These are phyloP conservation scores for Diaporthe humulicola DNA, from an alignment of 2,329 filamentous ascomycete species.

Conservation along the genomic window DNA sequence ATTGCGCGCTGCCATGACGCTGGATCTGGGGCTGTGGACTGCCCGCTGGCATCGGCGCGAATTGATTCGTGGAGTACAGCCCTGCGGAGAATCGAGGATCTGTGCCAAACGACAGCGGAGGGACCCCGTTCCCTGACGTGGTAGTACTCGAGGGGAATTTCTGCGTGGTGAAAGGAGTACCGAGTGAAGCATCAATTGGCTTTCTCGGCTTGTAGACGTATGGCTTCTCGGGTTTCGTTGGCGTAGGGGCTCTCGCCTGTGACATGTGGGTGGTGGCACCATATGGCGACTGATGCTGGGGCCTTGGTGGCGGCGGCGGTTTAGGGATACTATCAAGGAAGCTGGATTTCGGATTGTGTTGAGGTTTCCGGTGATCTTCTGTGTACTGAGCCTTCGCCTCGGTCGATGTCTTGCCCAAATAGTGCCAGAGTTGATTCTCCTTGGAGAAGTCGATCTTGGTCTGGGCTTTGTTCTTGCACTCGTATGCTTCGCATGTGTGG, in stretches of 20 bases:
- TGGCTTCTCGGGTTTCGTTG: constrained; percentile 57
- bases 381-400: constrained; percentile 94
- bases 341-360: constrained; percentile 77
- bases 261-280: constrained; percentile 41
- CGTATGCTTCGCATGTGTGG: constrained; percentile 67
- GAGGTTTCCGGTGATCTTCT: constrained; percentile 73
- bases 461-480: constrained; percentile 66
- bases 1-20: constrained; percentile 14
- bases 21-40: constrained; percentile 48
- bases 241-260: constrained; percentile 31
- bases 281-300: constrained; percentile 41
- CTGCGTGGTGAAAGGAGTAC: constrained; percentile 50
- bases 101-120: constrained; percentile 44
- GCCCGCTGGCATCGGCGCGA: constrained; percentile 45
- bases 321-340: constrained; percentile 78
- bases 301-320: constrained; percentile 47
- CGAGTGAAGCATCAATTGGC: constrained; percentile 46
- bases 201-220: constrained; percentile 67
- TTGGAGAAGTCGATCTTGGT: constrained; percentile 79
- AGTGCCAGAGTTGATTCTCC: constrained; percentile 86
- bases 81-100: constrained; percentile 42
- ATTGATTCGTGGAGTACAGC: constrained; percentile 44
- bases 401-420: constrained; percentile 87
- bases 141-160: constrained; percentile 50
- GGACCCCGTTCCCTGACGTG: constrained; percentile 16